phyloP scores from a whole-genome alignment of 164 flowering plant genomes.

The Santalum album region DNA sequence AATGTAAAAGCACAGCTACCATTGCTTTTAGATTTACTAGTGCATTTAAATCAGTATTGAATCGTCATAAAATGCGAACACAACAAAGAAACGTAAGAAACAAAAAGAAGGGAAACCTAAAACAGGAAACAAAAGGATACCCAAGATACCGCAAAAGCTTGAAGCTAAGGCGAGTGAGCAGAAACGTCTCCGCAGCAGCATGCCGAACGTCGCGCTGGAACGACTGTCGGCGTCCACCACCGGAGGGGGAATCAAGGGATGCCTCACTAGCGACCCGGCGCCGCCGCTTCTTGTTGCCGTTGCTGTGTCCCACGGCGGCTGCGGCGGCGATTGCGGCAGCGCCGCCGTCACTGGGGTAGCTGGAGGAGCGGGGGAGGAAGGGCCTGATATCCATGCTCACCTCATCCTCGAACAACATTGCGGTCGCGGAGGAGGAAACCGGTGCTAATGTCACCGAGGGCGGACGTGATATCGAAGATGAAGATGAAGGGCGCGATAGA shows the following conservation, averaged over 20 bases:
- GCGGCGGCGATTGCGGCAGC: background rate
- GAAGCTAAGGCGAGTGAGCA: constrained; percentile 51
- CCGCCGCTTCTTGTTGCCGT: background rate
- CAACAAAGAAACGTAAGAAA: background rate
- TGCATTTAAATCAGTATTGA: too few species aligned
- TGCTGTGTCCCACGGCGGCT: constrained; percentile 20
- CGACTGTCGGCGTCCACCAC: constrained; percentile 14
- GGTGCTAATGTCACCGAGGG: background rate
- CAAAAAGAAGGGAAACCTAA: background rate
- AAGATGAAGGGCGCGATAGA: background rate
- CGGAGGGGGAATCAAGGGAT: constrained; percentile 6
- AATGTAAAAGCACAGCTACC: too few species aligned
- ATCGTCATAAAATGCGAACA: background rate
- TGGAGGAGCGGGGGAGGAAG: constrained; percentile 27
- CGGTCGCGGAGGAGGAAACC: background rate
- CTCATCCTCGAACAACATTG: constrained; percentile 22
- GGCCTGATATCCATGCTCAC: constrained; percentile 14
- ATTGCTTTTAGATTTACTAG: too few species aligned
- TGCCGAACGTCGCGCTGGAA: constrained; percentile 41
- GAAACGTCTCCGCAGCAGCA: constrained; percentile 58
- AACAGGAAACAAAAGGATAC: constrained; percentile 21
- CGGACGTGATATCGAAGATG: background rate
- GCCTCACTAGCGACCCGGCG: background rate
- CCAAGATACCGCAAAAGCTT: constrained; percentile 64
- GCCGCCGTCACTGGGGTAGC: constrained; percentile 11